Evolutionary conservation across 176 grass and related monocot genomes (phyloP), one percentile per base, ranked within the genome.

Genomic region (Neostapfia colusana): DNA sequence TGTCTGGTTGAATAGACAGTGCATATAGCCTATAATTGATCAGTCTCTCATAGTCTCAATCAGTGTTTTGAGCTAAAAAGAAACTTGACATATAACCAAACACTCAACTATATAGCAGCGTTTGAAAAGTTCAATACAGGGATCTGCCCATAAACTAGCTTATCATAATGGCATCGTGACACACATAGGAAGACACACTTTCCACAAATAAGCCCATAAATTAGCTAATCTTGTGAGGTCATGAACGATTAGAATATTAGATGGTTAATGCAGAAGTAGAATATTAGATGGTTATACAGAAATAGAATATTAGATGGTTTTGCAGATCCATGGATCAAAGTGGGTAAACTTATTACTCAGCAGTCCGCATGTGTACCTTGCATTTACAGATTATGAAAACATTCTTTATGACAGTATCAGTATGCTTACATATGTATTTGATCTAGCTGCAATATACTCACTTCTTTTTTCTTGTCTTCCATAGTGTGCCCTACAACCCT

Each of bases 401-500:
- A 64, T 38, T n/a, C 63, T 55, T 51, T 79, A 31, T 65, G 15
- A 65, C 11, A 76, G 28, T 56, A 64, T 81, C n/a, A 71, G 28
- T 46, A 65, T 76, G 56, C 20, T 67, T 63, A 61, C 68, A 69
- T 45, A 38, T 35, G 27, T 42, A 7, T 16, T 76, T 84, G 17
- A 71, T 76, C 48, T 76, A 34, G 6, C 71, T 10, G 34, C 48
- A 72, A 66, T 68, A 41, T 63, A 59, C 67, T 86, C 48, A 82
- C 67, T 45, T 34, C 21, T 64, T 80, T 75, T 72, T 11, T 80
- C 71, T 70, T 72, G 26, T 79, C 34, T 79, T 69, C 24, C 68
- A 41, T 85, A 98, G 95, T 98, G 48, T 98, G 91, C 53, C 91
- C 95, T 70, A 98, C 91, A 27, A 98, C 95, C 79, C 95, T 98